phyloP scores from a whole-genome alignment of 1,284 basidiomycete species.

The Leccinum subrobustum region DNA sequence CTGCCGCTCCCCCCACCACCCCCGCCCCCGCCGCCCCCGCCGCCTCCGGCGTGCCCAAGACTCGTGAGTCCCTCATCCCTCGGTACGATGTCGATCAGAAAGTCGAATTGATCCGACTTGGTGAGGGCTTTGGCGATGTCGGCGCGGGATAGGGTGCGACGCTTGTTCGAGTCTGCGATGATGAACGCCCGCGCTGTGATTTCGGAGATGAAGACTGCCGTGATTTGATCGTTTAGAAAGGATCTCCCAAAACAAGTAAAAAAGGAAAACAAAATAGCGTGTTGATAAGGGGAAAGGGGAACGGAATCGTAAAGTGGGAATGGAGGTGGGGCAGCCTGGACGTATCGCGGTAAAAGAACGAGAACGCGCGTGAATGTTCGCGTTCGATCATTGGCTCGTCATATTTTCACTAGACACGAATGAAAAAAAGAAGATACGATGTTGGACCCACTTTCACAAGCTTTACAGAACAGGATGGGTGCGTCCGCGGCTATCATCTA shows the following conservation, averaged over 20 bases:
- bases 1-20: background rate
- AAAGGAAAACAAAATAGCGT: background rate
- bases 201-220: slow-evolving; percentile 88
- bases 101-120: slow-evolving; percentile 92
- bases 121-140: slow-evolving; percentile 89
- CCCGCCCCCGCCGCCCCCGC: background rate
- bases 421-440: background rate
- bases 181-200: slow-evolving; percentile 93
- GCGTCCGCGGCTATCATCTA: slow-evolving; percentile 97
- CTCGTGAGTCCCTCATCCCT: slow-evolving; percentile 59
- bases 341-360: background rate
- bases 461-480: slow-evolving; percentile 92
- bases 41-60: slow-evolving; percentile 14
- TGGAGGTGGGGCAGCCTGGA: background rate
- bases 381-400: background rate
- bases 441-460: slow-evolving; percentile 80
- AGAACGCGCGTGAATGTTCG: slow-evolving; percentile 1
- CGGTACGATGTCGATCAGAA: slow-evolving; percentile 89
- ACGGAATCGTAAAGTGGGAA: background rate
- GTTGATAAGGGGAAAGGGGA: background rate
- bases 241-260: background rate
- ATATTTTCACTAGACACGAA: background rate
- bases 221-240: background rate
- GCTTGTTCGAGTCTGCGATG: slow-evolving; percentile 89
- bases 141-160: slow-evolving; percentile 84